Percentiles rank a stretch among this genome's conserved stretches.
Evolutionary conservation across 2,329 filamentous ascomycete genomes (phyloP).

Genomic region (Endothia cerciana): DNA sequence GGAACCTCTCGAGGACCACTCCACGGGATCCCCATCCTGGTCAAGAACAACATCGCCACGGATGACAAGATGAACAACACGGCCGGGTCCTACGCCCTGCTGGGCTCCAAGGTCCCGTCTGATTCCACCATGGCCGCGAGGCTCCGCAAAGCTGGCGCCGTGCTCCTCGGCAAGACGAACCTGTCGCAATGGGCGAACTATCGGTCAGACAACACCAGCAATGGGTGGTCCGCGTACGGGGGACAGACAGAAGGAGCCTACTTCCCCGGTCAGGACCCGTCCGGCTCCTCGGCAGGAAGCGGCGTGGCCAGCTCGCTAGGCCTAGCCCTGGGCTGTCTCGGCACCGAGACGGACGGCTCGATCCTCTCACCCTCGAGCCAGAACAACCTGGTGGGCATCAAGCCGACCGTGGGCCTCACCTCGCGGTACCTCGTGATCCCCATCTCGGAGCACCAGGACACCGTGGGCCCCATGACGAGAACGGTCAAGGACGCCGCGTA

Average conservation of each 20-base stretch:
- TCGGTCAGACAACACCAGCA: conserved; percentile 58
- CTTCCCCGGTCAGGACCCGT: conserved; percentile 63
- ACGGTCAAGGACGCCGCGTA: conserved; percentile 61
- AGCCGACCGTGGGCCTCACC: conserved; percentile 67
- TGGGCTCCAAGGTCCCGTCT: conserved; percentile 50
- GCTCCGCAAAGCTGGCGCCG: conserved; percentile 60
- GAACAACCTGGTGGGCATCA: conserved; percentile 43
- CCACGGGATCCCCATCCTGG: conserved; percentile 65
- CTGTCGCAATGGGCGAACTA: conserved; percentile 67
- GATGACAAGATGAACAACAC: conserved; percentile 63
- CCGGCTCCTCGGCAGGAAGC: conserved; percentile 64
- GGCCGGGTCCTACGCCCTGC: conserved; percentile 60
- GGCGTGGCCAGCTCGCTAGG: conserved; percentile 63
- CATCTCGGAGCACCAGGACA: conserved; percentile 65
- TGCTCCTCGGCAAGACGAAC: conserved; percentile 68
- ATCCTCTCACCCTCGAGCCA: conserved; percentile 17
- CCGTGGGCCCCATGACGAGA: conserved; percentile 52
- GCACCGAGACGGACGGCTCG: conserved; percentile 22
- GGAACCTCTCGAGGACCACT: conserved; percentile 45
- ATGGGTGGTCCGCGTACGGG: conserved; percentile 68
- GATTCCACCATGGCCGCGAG: conserved; percentile 63
- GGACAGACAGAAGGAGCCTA: conserved; percentile 67
- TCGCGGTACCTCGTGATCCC: conserved; percentile 65
- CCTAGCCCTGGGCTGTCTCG: conserved; percentile 53
- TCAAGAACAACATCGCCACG: conserved; percentile 70